Conservation (phyloP, 768 basidiomycete species). For the Mycena metata region DNA sequence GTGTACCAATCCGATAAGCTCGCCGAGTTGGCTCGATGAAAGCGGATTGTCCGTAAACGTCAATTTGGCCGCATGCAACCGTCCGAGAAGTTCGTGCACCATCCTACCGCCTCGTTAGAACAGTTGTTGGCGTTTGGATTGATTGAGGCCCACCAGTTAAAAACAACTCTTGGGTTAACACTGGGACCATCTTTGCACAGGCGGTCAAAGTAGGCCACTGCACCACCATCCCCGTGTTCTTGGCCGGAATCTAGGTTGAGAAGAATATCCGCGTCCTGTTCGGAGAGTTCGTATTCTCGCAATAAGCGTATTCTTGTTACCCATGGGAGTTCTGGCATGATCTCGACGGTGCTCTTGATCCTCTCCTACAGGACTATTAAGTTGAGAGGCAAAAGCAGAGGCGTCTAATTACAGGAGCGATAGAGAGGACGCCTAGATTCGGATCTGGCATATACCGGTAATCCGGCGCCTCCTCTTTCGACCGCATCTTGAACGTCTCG, state of each 20-base stretch:
- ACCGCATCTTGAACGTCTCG: constrained; percentile 85
- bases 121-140: background rate
- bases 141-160: constrained; percentile 78
- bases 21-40: constrained; percentile 74
- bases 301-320: constrained; percentile 71
- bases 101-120: constrained; percentile 69
- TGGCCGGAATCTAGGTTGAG: constrained; percentile 76
- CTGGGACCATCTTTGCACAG: constrained; percentile 63
- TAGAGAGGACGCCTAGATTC: constrained; percentile 82
- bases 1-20: constrained; percentile 83
- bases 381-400: background rate
- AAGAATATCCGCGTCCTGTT: constrained; percentile 81
- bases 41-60: constrained; percentile 72
- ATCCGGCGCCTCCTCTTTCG: constrained; percentile 95
- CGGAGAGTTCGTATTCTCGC: constrained; percentile 59
- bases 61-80: constrained; percentile 70
- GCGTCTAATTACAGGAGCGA: constrained; percentile 60
- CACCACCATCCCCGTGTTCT: constrained; percentile 63
- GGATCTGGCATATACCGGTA: constrained; percentile 99
- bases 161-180: constrained; percentile 72
- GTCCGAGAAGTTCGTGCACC: constrained; percentile 88
- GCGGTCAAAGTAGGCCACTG: constrained; percentile 86
- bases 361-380: constrained; percentile 63
- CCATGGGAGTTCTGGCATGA: constrained; percentile 85
- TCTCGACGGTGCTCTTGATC: constrained; percentile 62